Percentiles rank a stretch among this genome's conserved stretches.
Evolutionary conservation across 1,284 basidiomycete genomes (phyloP).

Genomic region (Cystobasidium pallidum): DNA sequence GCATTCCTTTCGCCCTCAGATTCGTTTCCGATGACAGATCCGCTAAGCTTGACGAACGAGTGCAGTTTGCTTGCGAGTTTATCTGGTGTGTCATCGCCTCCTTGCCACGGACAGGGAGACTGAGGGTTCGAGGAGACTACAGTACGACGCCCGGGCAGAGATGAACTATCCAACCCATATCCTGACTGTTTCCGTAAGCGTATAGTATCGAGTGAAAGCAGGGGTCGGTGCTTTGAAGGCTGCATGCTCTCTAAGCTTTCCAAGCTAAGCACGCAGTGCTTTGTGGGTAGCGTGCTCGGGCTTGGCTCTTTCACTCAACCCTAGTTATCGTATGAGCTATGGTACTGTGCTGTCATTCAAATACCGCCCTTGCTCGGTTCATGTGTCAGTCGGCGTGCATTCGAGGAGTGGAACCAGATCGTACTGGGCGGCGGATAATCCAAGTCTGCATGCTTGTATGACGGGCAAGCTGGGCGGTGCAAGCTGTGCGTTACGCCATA

Average conservation of each 20-base stretch:
- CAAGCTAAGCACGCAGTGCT: too few relatives aligned
- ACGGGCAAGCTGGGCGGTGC: neutral
- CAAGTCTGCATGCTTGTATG: neutral
- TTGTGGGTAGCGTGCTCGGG: too few relatives aligned
- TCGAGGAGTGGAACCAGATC: neutral
- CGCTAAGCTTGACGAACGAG: constrained; percentile 3
- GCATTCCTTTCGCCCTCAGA: neutral
- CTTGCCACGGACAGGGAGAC: neutral
- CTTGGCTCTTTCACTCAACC: too few relatives aligned
- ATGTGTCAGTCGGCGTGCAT: too few relatives aligned
- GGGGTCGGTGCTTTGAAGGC: neutral
- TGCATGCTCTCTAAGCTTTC: neutral
- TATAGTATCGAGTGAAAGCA: constrained; percentile 1
- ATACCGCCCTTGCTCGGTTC: too few relatives aligned
- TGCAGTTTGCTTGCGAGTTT: constrained; percentile 7
- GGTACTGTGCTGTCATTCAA: too few relatives aligned
- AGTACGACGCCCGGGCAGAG: neutral
- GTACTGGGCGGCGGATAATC: neutral
- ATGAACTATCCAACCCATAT: neutral
- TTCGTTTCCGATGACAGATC: neutral
- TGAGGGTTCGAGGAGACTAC: neutral
- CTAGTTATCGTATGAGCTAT: too few relatives aligned
- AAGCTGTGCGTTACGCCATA: neutral
- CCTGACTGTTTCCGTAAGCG: neutral
- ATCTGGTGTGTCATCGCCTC: neutral